A percentile compares a stretch with the other conserved stretches of the same genome.
phyloP scores from a whole-genome alignment of 2,329 filamentous ascomycete genomes.

The Apiospora koreana region DNA sequence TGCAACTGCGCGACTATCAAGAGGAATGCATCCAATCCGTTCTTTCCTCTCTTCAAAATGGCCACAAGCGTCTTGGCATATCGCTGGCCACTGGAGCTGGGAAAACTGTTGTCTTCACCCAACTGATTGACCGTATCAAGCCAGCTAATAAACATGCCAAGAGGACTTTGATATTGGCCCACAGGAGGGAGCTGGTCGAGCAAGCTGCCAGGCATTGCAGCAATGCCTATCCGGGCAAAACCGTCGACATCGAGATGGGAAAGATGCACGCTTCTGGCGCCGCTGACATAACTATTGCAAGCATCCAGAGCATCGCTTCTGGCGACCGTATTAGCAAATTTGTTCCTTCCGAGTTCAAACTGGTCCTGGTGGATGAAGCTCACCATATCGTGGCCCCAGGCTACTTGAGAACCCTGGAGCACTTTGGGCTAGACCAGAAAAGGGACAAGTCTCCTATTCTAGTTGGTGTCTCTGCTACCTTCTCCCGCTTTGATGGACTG shows the following conservation, averaged over 20 bases:
- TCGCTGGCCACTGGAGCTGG: slow-evolving; percentile 87
- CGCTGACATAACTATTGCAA: slow-evolving; percentile 93
- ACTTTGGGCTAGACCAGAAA: slow-evolving; percentile 68
- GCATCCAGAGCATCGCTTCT: slow-evolving; percentile 81
- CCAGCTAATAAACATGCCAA: slow-evolving; percentile 57
- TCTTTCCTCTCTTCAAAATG: slow-evolving; percentile 65
- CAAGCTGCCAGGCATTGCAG: slow-evolving; percentile 87
- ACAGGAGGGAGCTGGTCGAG: slow-evolving; percentile 90
- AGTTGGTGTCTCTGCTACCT: slow-evolving; percentile 86
- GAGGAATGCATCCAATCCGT: slow-evolving; percentile 89
- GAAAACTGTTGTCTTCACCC: slow-evolving; percentile 96
- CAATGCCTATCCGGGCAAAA: slow-evolving; percentile 76
- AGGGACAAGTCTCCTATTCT: slow-evolving; percentile 63
- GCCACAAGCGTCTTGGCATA: slow-evolving; percentile 78
- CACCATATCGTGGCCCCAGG: slow-evolving; percentile 90
- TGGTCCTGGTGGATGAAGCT: slow-evolving; percentile 92
- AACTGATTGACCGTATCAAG: slow-evolving; percentile 79
- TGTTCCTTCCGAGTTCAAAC: slow-evolving; percentile 77
- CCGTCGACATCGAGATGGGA: slow-evolving; percentile 91
- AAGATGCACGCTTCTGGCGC: slow-evolving; percentile 71
- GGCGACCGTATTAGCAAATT: slow-evolving; percentile 80
- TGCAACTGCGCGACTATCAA: slow-evolving; percentile 80
- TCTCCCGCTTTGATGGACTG: slow-evolving; percentile 79
- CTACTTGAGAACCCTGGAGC: slow-evolving; percentile 73
- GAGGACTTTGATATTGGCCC: slow-evolving; percentile 87